Percentiles rank a stretch among this genome's conserved stretches.
These are phyloP conservation scores for Phylloporus sp. DNA, from an alignment of 768 basidiomycete species.

Conservation along the genomic window DNA sequence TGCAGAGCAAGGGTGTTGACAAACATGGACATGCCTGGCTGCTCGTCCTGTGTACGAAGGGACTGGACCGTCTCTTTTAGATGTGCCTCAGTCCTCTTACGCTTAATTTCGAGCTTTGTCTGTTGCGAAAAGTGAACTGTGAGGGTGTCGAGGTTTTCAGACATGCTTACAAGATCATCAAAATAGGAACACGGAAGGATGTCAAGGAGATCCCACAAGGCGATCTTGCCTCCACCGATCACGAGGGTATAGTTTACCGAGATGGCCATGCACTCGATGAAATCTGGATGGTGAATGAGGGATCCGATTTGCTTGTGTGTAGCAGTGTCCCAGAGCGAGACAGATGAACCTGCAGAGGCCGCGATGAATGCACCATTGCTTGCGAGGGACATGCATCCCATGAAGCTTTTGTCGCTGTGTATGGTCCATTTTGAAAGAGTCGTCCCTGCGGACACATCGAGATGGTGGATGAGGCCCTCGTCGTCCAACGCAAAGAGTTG, in stretches of 20 bases:
- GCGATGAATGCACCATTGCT: neutral
- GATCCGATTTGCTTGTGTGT: neutral
- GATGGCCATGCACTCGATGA: neutral
- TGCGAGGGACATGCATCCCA: neutral
- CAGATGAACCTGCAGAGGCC: neutral
- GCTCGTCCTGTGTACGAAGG: too few relatives aligned
- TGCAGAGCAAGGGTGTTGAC: neutral
- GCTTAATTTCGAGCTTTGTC: neutral
- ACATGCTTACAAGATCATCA: neutral
- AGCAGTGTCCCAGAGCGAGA: neutral
- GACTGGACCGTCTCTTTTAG: too few relatives aligned
- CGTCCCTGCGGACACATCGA: neutral
- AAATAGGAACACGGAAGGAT: neutral
- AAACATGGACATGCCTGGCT: neutral
- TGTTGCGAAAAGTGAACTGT: neutral
- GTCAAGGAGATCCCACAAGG: neutral
- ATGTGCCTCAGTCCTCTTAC: too few relatives aligned
- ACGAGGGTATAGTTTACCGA: neutral
- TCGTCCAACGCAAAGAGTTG: neutral
- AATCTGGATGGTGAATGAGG: neutral
- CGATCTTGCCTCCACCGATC: neutral
- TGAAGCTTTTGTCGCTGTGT: neutral
- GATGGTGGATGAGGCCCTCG: neutral
- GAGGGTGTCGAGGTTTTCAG: neutral
- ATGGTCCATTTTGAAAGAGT: neutral